These are phyloP conservation scores for Ganoderma meredithae DNA, from an alignment of 1,284 basidiomycete species.

Conservation along the genomic window DNA sequence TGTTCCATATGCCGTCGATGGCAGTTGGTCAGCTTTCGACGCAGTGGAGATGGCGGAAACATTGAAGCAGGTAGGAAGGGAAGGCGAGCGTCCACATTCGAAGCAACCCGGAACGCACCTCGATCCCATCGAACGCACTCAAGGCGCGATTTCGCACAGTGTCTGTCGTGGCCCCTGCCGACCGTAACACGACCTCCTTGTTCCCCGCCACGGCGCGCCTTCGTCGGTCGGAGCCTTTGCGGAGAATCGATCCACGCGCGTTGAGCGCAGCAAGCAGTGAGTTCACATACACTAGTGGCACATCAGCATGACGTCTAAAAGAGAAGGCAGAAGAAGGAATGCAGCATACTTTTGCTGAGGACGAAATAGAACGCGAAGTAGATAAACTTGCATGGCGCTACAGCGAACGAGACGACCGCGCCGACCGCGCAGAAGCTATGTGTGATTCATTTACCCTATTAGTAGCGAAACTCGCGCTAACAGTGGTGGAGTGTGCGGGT, in stretches of 20 bases:
- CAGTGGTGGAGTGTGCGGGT: neutral
- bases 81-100: neutral
- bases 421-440: conserved; percentile 31
- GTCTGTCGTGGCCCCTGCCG: neutral
- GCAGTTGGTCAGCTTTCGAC: neutral
- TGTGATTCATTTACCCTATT: neutral
- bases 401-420: conserved; percentile 24
- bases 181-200: neutral
- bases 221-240: neutral
- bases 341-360: conserved; percentile 33
- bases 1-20: neutral
- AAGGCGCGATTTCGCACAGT: neutral
- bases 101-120: neutral
- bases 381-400: conserved; percentile 30
- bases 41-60: neutral
- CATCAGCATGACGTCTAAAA: neutral
- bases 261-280: conserved; percentile 29
- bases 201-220: neutral
- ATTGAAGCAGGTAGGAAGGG: neutral
- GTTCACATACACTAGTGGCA: conserved; percentile 26
- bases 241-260: conserved; percentile 24
- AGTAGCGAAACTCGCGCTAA: neutral
- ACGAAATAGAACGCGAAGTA: conserved; percentile 37
- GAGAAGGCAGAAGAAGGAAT: neutral
- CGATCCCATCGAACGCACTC: neutral